These are phyloP conservation scores for Vicia villosa DNA, from an alignment of 306 rosid species.

Conservation along the genomic window DNA sequence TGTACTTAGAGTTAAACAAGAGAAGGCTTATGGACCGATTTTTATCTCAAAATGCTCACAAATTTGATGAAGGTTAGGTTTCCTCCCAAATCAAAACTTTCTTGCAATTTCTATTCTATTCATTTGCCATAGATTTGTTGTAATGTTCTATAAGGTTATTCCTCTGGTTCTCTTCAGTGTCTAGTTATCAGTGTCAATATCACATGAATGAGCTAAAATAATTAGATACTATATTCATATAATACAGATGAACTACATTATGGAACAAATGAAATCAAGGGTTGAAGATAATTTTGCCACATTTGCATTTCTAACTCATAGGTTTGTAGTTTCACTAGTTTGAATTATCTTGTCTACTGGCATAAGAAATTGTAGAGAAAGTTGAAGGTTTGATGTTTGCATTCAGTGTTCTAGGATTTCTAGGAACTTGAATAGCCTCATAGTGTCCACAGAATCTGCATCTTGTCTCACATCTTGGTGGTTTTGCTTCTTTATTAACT, in stretches of 20 bases:
- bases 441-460: slow-evolving; percentile 77
- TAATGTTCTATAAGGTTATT: neutral
- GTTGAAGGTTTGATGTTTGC: slow-evolving; percentile 48
- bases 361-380: slow-evolving; percentile 42
- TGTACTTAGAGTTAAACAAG: slow-evolving; percentile 58
- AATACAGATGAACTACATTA: slow-evolving; percentile 34
- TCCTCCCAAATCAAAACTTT: slow-evolving; percentile 18
- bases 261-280: slow-evolving; percentile 47
- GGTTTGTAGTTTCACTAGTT: slow-evolving; percentile 99
- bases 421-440: slow-evolving; percentile 55
- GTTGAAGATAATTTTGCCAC: slow-evolving; percentile 79
- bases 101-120: slow-evolving; percentile 16
- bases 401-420: slow-evolving; percentile 55
- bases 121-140: neutral
- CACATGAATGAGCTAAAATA: neutral
- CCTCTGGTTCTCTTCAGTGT: slow-evolving; percentile 35
- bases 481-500: too few species aligned
- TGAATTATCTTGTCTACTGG: slow-evolving; percentile 56
- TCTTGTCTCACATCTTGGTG: slow-evolving; percentile 87
- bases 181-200: slow-evolving; percentile 36
- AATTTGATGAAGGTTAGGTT: slow-evolving; percentile 43
- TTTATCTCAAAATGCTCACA: slow-evolving; percentile 57
- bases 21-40: slow-evolving; percentile 57
- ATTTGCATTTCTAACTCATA: slow-evolving; percentile 97
- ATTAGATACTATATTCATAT: slow-evolving; percentile 27